These are phyloP conservation scores for Phlebiopsis flavidoalba DNA, from an alignment of 768 basidiomycete species.

Conservation along the genomic window DNA sequence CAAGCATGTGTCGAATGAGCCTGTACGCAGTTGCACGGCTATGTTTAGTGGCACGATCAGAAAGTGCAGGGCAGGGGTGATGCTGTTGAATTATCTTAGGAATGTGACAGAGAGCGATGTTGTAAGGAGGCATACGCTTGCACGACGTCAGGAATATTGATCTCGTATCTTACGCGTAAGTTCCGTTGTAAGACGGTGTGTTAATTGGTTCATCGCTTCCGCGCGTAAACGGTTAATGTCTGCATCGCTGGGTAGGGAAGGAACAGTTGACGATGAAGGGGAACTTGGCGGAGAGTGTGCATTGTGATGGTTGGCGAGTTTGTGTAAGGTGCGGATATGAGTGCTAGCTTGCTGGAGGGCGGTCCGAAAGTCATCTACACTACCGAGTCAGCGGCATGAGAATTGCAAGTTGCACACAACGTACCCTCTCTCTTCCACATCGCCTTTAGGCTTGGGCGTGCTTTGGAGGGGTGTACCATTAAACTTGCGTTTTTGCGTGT, in stretches of 20 bases:
- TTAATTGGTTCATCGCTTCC: slow-evolving; percentile 61
- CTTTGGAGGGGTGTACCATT: slow-evolving; percentile 9
- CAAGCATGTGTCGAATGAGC: slow-evolving; percentile 70
- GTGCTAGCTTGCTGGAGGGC: slow-evolving; percentile 59
- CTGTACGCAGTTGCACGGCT: slow-evolving; percentile 82
- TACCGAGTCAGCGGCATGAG: neutral
- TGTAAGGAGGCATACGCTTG: slow-evolving; percentile 52
- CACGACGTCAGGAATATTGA: slow-evolving; percentile 66
- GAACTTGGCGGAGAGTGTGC: slow-evolving; percentile 28
- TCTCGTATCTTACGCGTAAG: slow-evolving; percentile 70
- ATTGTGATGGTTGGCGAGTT: slow-evolving; percentile 22
- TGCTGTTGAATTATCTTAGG: slow-evolving; percentile 38
- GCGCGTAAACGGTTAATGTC: slow-evolving; percentile 49
- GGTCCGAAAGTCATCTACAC: slow-evolving; percentile 67
- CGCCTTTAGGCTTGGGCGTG: slow-evolving; percentile 14
- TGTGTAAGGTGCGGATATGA: slow-evolving; percentile 51
- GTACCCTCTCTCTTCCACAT: slow-evolving; percentile 20
- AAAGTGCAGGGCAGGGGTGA: slow-evolving; percentile 73
- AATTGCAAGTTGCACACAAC: neutral
- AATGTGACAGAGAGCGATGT: neutral
- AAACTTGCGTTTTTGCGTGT: slow-evolving; percentile 14
- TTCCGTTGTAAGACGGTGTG: slow-evolving; percentile 62
- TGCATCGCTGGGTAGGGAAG: slow-evolving; percentile 30
- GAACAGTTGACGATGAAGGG: slow-evolving; percentile 31
- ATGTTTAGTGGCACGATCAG: slow-evolving; percentile 68